Percentiles rank a stretch among this genome's conserved stretches.
Evolutionary conservation across 2,329 filamentous ascomycete species (phyloP).

Genomic region (Apiospora malaysiana): DNA sequence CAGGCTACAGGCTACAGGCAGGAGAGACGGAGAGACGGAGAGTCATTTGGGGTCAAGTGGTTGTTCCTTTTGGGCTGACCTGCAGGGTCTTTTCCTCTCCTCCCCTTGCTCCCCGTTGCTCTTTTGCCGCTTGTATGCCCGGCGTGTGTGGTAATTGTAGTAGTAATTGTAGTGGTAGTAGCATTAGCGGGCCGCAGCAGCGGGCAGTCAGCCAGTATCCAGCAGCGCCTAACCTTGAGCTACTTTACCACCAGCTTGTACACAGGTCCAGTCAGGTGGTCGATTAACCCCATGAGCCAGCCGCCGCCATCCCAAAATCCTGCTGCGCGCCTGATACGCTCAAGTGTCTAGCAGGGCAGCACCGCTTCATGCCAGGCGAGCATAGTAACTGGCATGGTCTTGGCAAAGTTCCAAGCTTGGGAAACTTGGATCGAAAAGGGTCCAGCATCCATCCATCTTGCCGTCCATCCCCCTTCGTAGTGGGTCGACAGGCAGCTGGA

Average conservation of each 20-base stretch:
- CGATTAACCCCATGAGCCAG: neutral
- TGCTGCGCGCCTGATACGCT: constrained; percentile 12
- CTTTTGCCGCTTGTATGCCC: constrained; percentile 1
- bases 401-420: neutral
- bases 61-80: neutral
- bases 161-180: no score
- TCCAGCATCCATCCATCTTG: neutral
- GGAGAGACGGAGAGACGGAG: neutral
- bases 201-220: neutral
- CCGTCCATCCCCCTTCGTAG: neutral
- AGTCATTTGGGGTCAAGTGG: constrained; percentile 19
- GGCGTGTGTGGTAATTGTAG: neutral
- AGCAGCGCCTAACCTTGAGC: neutral
- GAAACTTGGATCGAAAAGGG: constrained; percentile 15
- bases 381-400: neutral
- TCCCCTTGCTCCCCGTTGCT: neutral
- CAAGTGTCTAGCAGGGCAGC: constrained; percentile 3
- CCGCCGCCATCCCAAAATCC: neutral
- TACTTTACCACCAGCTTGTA: no score
- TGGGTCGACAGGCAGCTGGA: neutral
- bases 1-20: neutral
- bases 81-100: neutral
- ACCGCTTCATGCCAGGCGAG: neutral
- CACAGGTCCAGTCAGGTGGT: neutral
- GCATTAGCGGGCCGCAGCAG: neutral